phyloP scores from a whole-genome alignment of 225 moss, liverwort and hornwort genomes.

The Climacium dendroides region DNA sequence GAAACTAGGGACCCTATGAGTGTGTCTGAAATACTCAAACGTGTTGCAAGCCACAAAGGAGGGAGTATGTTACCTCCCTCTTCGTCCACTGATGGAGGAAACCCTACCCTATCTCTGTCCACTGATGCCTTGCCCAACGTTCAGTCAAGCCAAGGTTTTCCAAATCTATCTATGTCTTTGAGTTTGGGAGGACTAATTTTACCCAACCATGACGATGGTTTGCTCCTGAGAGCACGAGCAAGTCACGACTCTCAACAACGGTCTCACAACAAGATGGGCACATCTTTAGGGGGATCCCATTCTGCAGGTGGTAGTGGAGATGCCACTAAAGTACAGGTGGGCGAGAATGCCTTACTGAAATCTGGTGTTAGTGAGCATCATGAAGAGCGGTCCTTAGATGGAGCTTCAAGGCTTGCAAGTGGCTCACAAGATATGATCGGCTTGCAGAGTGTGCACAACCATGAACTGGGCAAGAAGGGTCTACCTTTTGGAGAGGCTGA shows the following conservation, averaged over 20 bases:
- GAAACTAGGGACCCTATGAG: conserved; percentile 24
- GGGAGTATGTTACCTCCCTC: conserved; percentile 22
- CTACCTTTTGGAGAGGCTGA: conserved; percentile 27
- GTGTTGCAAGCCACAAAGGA: conserved; percentile 26
- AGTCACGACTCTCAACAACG: conserved; percentile 37
- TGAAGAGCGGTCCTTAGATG: conserved; percentile 3
- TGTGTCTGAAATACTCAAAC: conserved; percentile 38
- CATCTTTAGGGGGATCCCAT: neutral
- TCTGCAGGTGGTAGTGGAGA: conserved; percentile 18
- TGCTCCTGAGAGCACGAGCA: conserved; percentile 43
- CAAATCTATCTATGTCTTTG: conserved; percentile 46
- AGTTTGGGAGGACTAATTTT: conserved; percentile 26
- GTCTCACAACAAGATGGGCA: conserved; percentile 13
- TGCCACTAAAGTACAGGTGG: conserved; percentile 15
- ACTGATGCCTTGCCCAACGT: neutral
- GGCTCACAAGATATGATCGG: conserved; percentile 28
- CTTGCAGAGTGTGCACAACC: conserved; percentile 33
- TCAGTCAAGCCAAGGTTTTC: conserved; percentile 23
- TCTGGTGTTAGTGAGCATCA: neutral
- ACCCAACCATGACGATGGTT: conserved; percentile 35
- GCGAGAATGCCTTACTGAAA: neutral
- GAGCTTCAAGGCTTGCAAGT: conserved; percentile 10
- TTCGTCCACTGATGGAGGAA: conserved; percentile 7
- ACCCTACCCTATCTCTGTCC: neutral
- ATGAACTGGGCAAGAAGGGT: conserved; percentile 18